Conservation (phyloP, 2,329 filamentous ascomycete genomes). For the Colletotrichum phormii region DNA sequence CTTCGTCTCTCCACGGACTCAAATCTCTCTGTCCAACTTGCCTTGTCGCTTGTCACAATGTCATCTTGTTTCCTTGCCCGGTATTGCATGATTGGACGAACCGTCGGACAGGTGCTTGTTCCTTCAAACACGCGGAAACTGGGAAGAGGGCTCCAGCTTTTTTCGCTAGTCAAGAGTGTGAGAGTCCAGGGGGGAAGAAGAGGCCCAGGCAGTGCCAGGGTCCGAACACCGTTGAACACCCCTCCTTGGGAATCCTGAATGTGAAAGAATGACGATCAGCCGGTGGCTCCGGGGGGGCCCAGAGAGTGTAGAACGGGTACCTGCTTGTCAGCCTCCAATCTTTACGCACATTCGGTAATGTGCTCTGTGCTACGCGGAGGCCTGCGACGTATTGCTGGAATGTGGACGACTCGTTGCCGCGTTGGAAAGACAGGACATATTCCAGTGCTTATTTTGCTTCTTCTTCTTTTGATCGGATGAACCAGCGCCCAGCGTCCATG, state of each 20-base stretch:
- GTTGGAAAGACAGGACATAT: not conserved
- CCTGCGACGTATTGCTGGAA: conserved; percentile 16
- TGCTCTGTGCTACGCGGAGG: conserved; percentile 2
- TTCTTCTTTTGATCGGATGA: not conserved
- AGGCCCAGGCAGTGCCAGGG: conserved; percentile 1
- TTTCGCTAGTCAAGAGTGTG: not conserved
- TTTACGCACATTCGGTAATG: not conserved
- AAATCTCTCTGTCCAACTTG: conserved; percentile 6
- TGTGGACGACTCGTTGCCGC: conserved; percentile 6
- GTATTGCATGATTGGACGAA: conserved; percentile 15
- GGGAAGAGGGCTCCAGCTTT: conserved; percentile 26
- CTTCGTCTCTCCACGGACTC: conserved; percentile 15
- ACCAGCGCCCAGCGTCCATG: not conserved
- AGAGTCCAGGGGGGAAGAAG: not conserved
- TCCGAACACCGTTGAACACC: conserved; percentile 26
- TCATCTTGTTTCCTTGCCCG: conserved; percentile 14
- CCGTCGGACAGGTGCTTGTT: conserved; percentile 15
- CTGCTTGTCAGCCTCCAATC: conserved; percentile 6
- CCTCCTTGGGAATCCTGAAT: conserved; percentile 27
- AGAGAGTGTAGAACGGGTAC: conserved; percentile 5
- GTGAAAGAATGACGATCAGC: conserved; percentile 30
- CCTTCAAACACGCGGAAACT: conserved; percentile 32
- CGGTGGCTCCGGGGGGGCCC: conserved; percentile 2
- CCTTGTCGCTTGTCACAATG: conserved; percentile 12
- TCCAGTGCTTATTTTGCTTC: not conserved